Conservation (phyloP, 306 rosid genomes). For the Pterocarpus santalinus region DNA sequence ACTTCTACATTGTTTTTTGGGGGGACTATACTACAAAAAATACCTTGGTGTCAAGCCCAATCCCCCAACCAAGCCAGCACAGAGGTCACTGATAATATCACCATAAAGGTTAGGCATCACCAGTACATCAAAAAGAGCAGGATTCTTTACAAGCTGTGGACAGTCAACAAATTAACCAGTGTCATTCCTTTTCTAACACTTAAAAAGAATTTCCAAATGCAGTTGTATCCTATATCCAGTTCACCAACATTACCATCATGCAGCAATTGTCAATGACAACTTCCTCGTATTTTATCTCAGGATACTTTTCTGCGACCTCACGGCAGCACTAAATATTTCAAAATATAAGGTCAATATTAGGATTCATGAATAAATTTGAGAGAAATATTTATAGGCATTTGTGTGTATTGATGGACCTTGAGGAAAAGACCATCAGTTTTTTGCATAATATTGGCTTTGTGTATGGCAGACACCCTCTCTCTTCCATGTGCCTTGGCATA, state of each 20-base stretch:
- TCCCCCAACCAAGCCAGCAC: conserved; percentile 99
- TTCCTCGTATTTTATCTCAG: conserved; percentile 93
- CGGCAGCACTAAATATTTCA: conserved; percentile 84
- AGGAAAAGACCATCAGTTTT: conserved; percentile 96
- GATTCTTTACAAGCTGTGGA: conserved; percentile 97
- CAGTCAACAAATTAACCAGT: conserved; percentile 27
- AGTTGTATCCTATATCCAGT: conserved; percentile 35
- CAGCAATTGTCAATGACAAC: conserved; percentile 98
- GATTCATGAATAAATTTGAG: conserved; percentile 10
- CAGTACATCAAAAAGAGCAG: conserved; percentile 91
- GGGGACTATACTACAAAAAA: background rate
- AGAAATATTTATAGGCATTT: conserved; percentile 8
- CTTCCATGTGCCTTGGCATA: conserved; percentile 96
- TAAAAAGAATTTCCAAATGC: conserved; percentile 38
- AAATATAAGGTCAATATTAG: conserved; percentile 31
- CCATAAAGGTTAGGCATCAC: conserved; percentile 99
- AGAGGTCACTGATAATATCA: conserved; percentile 98
- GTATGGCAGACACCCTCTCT: conserved; percentile 95
- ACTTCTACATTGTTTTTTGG: conserved; percentile 7
- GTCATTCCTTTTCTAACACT: conserved; percentile 28
- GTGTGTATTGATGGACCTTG: conserved; percentile 45
- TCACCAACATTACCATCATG: conserved; percentile 82
- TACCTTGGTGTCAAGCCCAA: conserved; percentile 98
- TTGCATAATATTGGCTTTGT: conserved; percentile 99
- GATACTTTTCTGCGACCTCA: conserved; percentile 97